These are phyloP conservation scores for Lipomyces oligophaga DNA, from an alignment of 805 yeast species.

Conservation along the genomic window DNA sequence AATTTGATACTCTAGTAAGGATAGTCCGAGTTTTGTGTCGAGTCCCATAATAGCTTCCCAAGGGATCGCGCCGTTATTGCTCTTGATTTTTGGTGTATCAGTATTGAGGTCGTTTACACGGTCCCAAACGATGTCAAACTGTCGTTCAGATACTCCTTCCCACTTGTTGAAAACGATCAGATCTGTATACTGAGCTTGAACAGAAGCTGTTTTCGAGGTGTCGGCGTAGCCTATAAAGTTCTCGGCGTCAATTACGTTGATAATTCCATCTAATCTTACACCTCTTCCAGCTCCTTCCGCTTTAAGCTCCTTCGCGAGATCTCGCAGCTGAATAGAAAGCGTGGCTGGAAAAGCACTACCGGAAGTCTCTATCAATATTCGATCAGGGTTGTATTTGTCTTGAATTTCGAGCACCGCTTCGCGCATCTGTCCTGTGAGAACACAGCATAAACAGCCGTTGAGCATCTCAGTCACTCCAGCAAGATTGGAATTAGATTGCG, in stretches of 20 bases:
- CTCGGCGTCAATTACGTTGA: constrained; percentile 30
- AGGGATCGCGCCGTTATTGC: constrained; percentile 24
- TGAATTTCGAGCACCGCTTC: constrained; percentile 26
- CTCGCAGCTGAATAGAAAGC: constrained; percentile 26
- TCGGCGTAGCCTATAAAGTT: constrained; percentile 30
- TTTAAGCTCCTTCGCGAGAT: constrained; percentile 21
- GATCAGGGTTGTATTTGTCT: constrained; percentile 21
- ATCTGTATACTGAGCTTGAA: constrained; percentile 31
- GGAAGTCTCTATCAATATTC: constrained; percentile 29
- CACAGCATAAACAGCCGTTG: constrained; percentile 30
- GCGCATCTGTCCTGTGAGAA: constrained; percentile 29
- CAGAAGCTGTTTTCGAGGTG: constrained; percentile 25
- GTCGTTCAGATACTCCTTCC: constrained; percentile 26
- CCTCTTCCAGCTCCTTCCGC: background rate
- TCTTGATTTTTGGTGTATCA: constrained; percentile 29
- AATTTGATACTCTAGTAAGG: constrained; percentile 2
- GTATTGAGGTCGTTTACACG: constrained; percentile 29
- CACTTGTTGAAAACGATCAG: constrained; percentile 29
- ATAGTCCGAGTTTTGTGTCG: constrained; percentile 25
- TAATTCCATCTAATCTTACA: constrained; percentile 25
- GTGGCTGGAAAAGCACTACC: constrained; percentile 31
- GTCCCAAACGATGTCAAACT: constrained; percentile 28
- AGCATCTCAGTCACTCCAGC: constrained; percentile 30
- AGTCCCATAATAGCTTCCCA: constrained; percentile 27
- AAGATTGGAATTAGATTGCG: constrained; percentile 14